Percentiles rank a stretch among this genome's conserved stretches.
Evolutionary conservation across 2,329 filamentous ascomycete species (phyloP).

Genomic region (Fusarium nurragi): DNA sequence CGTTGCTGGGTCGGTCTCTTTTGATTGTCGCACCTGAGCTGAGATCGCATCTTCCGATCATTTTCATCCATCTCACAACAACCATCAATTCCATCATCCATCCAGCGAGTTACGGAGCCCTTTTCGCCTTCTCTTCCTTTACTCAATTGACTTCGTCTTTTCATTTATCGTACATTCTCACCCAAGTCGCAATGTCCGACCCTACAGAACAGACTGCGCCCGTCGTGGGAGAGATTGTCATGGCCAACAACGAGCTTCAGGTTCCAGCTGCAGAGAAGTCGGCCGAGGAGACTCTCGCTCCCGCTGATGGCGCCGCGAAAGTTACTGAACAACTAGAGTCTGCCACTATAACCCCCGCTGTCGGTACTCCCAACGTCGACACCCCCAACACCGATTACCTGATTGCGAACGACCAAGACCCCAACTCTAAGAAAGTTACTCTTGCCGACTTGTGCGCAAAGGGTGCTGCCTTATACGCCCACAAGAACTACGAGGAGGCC

Average conservation of each 20-base stretch:
- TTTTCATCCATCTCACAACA: constrained; percentile 21
- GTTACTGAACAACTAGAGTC: constrained; percentile 32
- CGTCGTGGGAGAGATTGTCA: constrained; percentile 32
- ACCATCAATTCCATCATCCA: constrained; percentile 5
- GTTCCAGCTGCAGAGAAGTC: neutral
- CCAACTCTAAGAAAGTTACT: constrained; percentile 67
- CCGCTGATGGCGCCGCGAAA: constrained; percentile 23
- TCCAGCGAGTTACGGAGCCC: neutral
- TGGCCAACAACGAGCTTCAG: constrained; percentile 21
- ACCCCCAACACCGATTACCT: constrained; percentile 40
- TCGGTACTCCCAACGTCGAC: constrained; percentile 24
- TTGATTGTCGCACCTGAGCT: constrained; percentile 33
- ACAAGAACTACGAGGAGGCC: constrained; percentile 87
- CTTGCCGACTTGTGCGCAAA: constrained; percentile 82
- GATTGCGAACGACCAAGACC: constrained; percentile 54
- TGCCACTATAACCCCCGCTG: constrained; percentile 28
- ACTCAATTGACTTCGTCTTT: neutral
- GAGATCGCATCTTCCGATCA: constrained; percentile 12
- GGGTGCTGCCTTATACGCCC: constrained; percentile 84
- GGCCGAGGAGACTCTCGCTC: constrained; percentile 1
- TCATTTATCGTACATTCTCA: neutral
- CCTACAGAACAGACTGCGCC: constrained; percentile 42
- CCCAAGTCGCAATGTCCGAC: constrained; percentile 44
- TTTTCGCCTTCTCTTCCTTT: neutral
- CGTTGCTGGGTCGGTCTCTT: constrained; percentile 36